Evolutionary conservation across 192 early-diverging fungal species (phyloP), one percentile per base, ranked within the genome.

Genomic region (Coemansia sp.): DNA sequence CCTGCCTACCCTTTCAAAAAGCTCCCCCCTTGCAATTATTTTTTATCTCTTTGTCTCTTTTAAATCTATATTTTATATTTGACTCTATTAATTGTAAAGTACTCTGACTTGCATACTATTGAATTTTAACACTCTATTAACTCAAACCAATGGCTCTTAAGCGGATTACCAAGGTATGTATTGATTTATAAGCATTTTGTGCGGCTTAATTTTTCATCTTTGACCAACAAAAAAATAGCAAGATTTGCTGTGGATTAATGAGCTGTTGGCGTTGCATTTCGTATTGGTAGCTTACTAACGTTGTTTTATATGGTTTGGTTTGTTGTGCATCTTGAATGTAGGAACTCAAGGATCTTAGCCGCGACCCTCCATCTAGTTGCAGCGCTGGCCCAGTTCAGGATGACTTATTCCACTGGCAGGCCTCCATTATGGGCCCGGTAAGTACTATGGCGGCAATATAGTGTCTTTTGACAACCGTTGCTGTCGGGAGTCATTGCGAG

Each of bases 291-390:
- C n/a, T n/a, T n/a, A n/a, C n/a, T n/a, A n/a, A n/a, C n/a, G n/a
- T n/a, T n/a, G n/a, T n/a, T 13, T n/a, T 37, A 37, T 27, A 18
- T 50, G 19, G 24, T n/a, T 43, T 18, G 9, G 22, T 22, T 19
- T 49, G 9, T 50, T 3, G 15, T 48, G 17, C 20, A 35, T 40
- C 34, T 35, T 48, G n/a, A n/a, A n/a, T n/a, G 11, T 75, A 91
- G 87, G 89, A 98, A 81, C 78, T 97, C 75, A 82, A 81, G 79
- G 96, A 98, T 79, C 86, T 98, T 76, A 89, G 86, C 58, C 85
- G 90, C 66, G 94, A 98, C 83, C 96, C 96, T 46, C 96, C 96
- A 59, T 90, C 93, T 10, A 92, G 92, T 43, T 97, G 94, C 85
- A 91, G 87, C 71, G 96, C 94, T 33, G 96, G 96, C 23, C 96